Evolutionary conservation across 2,329 filamentous ascomycete genomes (phyloP).

Genomic region (Diaporthe aspalathi): DNA sequence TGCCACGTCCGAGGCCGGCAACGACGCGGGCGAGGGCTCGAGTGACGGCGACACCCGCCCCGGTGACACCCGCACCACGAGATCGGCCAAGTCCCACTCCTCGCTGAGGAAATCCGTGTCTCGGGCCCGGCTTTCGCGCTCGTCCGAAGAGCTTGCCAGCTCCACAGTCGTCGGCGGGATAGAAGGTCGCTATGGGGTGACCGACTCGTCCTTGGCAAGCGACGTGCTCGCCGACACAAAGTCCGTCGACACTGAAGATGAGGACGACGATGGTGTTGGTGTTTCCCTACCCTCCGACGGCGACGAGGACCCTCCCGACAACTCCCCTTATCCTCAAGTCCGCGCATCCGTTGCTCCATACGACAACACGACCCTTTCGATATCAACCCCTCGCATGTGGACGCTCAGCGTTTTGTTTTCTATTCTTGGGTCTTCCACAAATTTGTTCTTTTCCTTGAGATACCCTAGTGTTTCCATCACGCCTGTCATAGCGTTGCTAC

Average conservation of each 20-base stretch:
- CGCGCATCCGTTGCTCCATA: conserved; percentile 81
- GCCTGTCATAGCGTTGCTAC: conserved; percentile 85
- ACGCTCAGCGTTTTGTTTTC: conserved; percentile 82
- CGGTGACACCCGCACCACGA: not conserved
- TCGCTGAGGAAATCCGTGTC: conserved; percentile 32
- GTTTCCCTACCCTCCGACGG: conserved; percentile 52
- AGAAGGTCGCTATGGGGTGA: conserved; percentile 64
- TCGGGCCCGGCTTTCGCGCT: conserved; percentile 39
- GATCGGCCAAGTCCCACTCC: conserved; percentile 32
- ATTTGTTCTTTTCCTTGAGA: conserved; percentile 88
- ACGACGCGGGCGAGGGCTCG: conserved; percentile 36
- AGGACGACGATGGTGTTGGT: conserved; percentile 46
- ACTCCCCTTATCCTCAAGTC: conserved; percentile 83
- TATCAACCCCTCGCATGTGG: conserved; percentile 92
- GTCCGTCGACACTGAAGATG: conserved; percentile 48
- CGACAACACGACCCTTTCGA: conserved; percentile 81
- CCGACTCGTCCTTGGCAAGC: conserved; percentile 59
- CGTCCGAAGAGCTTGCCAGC: conserved; percentile 63
- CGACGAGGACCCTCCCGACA: conserved; percentile 69
- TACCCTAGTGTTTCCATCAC: conserved; percentile 93
- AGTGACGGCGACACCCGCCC: conserved; percentile 27
- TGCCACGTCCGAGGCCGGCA: conserved; percentile 29
- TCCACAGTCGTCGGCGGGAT: conserved; percentile 64
- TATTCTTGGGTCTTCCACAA: conserved; percentile 83
- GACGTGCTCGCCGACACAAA: conserved; percentile 58